Conservation (phyloP, 1,284 basidiomycete species). For the Leccinum fallax region DNA sequence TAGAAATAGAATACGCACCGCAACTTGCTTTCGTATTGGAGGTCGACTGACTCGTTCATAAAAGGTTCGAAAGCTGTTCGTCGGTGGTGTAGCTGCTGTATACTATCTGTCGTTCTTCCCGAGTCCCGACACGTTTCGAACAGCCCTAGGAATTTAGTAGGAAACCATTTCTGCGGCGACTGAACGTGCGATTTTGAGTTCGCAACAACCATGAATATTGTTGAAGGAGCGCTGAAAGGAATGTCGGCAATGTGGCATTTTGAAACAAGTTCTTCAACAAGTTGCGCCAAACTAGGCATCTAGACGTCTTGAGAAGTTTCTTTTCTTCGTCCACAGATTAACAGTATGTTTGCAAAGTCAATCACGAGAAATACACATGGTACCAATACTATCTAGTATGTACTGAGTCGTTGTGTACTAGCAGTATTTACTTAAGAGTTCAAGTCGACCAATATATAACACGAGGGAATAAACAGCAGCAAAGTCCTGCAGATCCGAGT, state of each 20-base stretch:
- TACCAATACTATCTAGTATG: no score
- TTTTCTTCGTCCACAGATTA: no score
- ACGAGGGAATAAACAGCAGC: no score
- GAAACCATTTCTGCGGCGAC: constrained; percentile 23
- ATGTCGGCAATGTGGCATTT: constrained; percentile 10
- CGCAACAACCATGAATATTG: constrained; percentile 11
- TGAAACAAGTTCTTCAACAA: no score
- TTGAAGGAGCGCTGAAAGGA: constrained; percentile 17
- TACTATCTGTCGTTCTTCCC: background rate
- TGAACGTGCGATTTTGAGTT: constrained; percentile 23
- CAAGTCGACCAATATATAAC: no score
- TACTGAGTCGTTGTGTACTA: no score
- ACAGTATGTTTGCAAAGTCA: no score
- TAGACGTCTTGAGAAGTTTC: no score
- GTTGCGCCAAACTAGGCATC: no score
- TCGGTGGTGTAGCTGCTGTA: constrained; percentile 14
- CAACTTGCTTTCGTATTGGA: constrained; percentile 42
- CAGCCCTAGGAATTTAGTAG: constrained; percentile 7
- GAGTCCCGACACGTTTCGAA: constrained; percentile 11
- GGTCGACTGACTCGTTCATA: constrained; percentile 39
- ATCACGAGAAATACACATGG: no score
- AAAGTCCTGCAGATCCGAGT: no score
- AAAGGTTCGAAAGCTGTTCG: constrained; percentile 36
- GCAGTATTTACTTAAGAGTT: no score
- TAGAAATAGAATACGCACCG: constrained; percentile 32